These are phyloP conservation scores for Rhynchospora tenuis DNA, from an alignment of 176 grass and related monocot species.

Conservation along the genomic window DNA sequence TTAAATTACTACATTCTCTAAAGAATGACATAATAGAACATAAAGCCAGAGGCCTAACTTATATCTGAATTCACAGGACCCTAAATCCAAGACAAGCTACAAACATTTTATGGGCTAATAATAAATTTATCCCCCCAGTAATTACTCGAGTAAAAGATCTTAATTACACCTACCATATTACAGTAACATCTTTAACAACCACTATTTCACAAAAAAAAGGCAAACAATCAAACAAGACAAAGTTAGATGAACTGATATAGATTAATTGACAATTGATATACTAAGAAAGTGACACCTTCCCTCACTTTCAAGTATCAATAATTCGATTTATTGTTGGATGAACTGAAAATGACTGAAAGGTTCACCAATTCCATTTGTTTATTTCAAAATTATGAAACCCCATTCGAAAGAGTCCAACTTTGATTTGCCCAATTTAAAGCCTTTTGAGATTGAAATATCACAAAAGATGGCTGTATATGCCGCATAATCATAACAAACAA, in stretches of 20 bases:
- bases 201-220: not conserved
- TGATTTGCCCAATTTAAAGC: not conserved
- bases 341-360: not conserved
- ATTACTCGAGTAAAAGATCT: not conserved
- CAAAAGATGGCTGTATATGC: not conserved
- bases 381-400: not conserved
- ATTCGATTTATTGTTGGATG: not conserved
- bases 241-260: not conserved
- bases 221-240: slow-evolving; percentile 4
- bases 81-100: not conserved
- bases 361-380: not conserved
- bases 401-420: not conserved
- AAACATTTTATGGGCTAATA: not conserved
- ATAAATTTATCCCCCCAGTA: not conserved
- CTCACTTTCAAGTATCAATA: not conserved
- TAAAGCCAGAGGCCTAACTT: not conserved
- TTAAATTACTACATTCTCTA: not conserved
- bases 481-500: not conserved
- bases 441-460: not conserved
- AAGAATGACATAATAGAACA: not conserved
- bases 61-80: not conserved
- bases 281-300: not conserved
- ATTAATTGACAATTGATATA: not conserved
- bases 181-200: not conserved
- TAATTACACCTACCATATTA: not conserved